These are phyloP conservation scores for Chalciporus piperatoides DNA, from an alignment of 1,284 basidiomycete species.

Conservation along the genomic window DNA sequence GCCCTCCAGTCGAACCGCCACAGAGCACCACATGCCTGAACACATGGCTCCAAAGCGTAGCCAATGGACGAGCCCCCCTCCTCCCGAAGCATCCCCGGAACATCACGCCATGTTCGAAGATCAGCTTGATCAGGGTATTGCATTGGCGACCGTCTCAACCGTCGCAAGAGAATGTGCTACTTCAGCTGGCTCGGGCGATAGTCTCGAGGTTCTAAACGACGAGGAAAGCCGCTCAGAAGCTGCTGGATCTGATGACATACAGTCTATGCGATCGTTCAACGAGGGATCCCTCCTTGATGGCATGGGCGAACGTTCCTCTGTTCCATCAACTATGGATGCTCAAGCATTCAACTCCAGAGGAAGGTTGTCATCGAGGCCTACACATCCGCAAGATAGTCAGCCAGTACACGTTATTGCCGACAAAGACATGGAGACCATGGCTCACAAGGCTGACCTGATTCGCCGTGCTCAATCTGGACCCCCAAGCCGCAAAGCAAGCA, in stretches of 20 bases:
- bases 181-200: conserved; percentile 54
- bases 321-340: conserved; percentile 11
- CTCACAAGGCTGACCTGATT: conserved; percentile 34
- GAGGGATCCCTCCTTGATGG: conserved; percentile 35
- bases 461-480: conserved; percentile 43
- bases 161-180: conserved; percentile 49
- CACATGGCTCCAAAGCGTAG: conserved; percentile 76
- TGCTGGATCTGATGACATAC: conserved; percentile 62
- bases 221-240: conserved; percentile 57
- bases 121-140: conserved; percentile 58
- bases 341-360: conserved; percentile 24
- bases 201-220: conserved; percentile 56
- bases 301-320: conserved; percentile 16
- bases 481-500: conserved; percentile 26
- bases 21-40: conserved; percentile 44
- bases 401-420: conserved; percentile 18
- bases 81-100: conserved; percentile 65
- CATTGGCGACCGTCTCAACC: conserved; percentile 62
- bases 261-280: conserved; percentile 57
- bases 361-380: conserved; percentile 20
- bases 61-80: conserved; percentile 82
- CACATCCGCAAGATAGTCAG: conserved; percentile 8
- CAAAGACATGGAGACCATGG: conserved; percentile 24
- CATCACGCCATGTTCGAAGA: conserved; percentile 64
- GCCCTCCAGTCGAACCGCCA: conserved; percentile 33